Percentiles rank a stretch among this genome's conserved stretches.
Conservation (phyloP, 768 basidiomycete genomes). For the Boletus sp. region DNA sequence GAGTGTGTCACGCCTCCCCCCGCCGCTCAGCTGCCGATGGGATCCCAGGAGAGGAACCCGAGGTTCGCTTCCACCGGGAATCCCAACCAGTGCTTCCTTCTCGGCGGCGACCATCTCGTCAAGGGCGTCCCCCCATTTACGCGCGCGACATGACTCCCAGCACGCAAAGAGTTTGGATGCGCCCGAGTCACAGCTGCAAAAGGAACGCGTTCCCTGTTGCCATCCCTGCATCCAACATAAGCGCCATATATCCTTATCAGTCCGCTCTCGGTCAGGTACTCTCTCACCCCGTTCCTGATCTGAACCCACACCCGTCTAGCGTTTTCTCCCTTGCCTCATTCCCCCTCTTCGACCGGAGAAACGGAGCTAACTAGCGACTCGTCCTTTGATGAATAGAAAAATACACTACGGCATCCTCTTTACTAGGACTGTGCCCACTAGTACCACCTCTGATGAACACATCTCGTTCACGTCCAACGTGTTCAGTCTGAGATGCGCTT, state of each 20-base stretch:
- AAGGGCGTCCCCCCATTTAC: too few species aligned
- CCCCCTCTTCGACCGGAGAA: constrained; percentile 11
- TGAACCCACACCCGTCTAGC: neutral
- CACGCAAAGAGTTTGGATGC: neutral
- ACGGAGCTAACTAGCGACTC: constrained; percentile 22
- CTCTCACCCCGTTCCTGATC: constrained; percentile 16
- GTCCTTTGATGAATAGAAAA: too few species aligned
- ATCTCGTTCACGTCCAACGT: too few species aligned
- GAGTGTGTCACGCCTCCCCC: constrained; percentile 13
- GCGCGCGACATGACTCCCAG: neutral
- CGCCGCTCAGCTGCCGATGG: constrained; percentile 10
- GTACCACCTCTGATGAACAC: too few species aligned
- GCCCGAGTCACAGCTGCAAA: too few species aligned
- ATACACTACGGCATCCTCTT: constrained; percentile 4
- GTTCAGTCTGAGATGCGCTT: too few species aligned
- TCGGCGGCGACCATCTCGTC: constrained; percentile 8
- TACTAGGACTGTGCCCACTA: too few species aligned
- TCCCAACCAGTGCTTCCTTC: constrained; percentile 1
- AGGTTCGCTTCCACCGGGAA: constrained; percentile 3
- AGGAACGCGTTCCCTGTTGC: neutral
- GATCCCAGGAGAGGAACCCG: constrained; percentile 7
- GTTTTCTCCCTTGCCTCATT: constrained; percentile 1
- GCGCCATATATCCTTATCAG: constrained; percentile 18
- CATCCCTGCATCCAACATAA: constrained; percentile 11
- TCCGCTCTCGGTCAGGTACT: constrained; percentile 1